Conservation (phyloP, 495 filamentous ascomycete genomes). For the Hypoxylon subgilvum region DNA sequence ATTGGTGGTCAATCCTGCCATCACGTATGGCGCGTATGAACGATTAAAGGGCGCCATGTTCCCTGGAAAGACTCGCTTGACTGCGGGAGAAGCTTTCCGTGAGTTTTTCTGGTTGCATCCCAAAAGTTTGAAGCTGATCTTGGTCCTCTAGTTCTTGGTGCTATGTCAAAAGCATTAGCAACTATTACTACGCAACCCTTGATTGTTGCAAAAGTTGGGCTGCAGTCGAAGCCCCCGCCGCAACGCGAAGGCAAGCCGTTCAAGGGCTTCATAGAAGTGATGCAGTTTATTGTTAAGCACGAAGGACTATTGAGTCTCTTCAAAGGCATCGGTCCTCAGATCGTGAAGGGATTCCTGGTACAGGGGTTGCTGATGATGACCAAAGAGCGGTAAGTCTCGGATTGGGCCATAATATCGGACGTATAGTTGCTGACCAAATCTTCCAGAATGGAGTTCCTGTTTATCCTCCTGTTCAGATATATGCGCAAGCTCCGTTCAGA, state of each 20-base stretch:
- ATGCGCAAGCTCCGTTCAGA: constrained; percentile 71
- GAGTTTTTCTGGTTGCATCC: constrained; percentile 47
- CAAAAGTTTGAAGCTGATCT: constrained; percentile 11
- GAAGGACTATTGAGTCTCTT: constrained; percentile 84
- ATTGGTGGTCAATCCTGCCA: constrained; percentile 93
- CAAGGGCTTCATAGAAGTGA: constrained; percentile 93
- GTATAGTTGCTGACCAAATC: constrained; percentile 11
- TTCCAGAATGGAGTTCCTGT: constrained; percentile 83
- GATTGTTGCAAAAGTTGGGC: constrained; percentile 96
- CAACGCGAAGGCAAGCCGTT: constrained; percentile 87
- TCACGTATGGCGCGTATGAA: constrained; percentile 98
- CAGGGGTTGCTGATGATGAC: constrained; percentile 99
- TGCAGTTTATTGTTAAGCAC: constrained; percentile 87
- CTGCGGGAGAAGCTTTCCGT: constrained; percentile 90
- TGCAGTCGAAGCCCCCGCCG: constrained; percentile 90
- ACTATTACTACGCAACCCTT: constrained; percentile 93
- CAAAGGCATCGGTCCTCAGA: constrained; percentile 95
- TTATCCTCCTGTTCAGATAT: constrained; percentile 85
- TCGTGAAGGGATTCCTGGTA: constrained; percentile 89
- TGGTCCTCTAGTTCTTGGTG: constrained; percentile 73
- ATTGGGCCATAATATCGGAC: neutral
- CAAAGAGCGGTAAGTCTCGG: constrained; percentile 80
- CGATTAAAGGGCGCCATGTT: constrained; percentile 81
- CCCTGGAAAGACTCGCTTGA: constrained; percentile 75
- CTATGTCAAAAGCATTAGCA: constrained; percentile 89